Base-by-base conservation (phyloP, 768 basidiomycete genomes). In the Boletales sp. region DNA sequence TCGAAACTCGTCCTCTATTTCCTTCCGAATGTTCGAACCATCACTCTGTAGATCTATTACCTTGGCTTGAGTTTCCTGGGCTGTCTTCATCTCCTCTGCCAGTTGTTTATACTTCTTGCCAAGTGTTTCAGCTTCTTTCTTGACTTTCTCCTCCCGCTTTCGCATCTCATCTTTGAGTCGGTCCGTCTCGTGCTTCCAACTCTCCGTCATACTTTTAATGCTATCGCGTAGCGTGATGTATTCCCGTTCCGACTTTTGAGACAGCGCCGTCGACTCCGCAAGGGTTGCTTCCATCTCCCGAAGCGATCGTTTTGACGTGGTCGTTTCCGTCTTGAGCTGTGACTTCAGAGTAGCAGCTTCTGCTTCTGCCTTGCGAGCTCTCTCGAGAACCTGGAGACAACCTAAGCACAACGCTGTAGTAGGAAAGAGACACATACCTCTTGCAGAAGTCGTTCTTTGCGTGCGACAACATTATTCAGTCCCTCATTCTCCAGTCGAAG, bases 401-500 rank as follows among this genome's bases (percentile, higher is more conserved):
- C 5, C 31, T 52, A 19, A 50, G 41, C 43, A 48, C 53, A 31
- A 14, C 36, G 14, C n/a, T 40, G 33, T 25, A 14, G 6, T 34
- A 31, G 44, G 17, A 15, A 21, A 3, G 45, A 50, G n/a, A 18
- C 18, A 59, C 73, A 49, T 55, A 88, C 87, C 75, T 94, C 92
- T 69, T 94, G 92, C 54, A 92, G 68, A 48, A 93, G 59, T 55
- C 92, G 76, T 70, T 94, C 92, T 65, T 94, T 94, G 51, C 92
- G 75, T 28, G 89, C 81, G 19, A 94, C 87, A 15, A 93, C 90
- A 54, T 90, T 90, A 60, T 91, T 91, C 57, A 94, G 66, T 3
- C 86, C 87, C 63, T 94, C 92, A 59, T 91, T 94, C 70, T 94
- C 92, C 44, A 90, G 62, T 49, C 90, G 69, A 55, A 93, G 68